These are phyloP conservation scores for Aspergillus sp. DNA, from an alignment of 2,329 filamentous ascomycete species.

Conservation along the genomic window DNA sequence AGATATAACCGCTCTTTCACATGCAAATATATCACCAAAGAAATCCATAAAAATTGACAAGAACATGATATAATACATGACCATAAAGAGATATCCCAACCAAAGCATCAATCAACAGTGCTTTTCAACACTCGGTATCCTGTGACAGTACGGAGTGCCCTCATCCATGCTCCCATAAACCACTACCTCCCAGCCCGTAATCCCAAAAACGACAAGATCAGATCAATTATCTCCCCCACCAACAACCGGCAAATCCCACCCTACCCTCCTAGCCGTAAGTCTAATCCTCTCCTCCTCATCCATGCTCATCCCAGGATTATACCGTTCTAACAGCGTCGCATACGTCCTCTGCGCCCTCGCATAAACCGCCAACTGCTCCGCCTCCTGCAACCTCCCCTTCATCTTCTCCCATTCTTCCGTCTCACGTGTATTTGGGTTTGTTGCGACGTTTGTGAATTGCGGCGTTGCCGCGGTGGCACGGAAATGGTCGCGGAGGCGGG, in stretches of 20 bases:
- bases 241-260: slow-evolving; percentile 77
- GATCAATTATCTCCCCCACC: slow-evolving; percentile 24
- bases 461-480: slow-evolving; percentile 26
- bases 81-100: too few relatives aligned
- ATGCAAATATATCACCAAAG: too few relatives aligned
- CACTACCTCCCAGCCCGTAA: background rate
- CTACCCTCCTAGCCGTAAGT: slow-evolving; percentile 77
- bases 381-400: slow-evolving; percentile 42
- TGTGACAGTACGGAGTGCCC: background rate
- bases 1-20: too few relatives aligned
- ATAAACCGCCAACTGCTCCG: slow-evolving; percentile 75
- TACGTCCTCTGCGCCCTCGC: slow-evolving; percentile 81
- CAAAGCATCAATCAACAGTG: too few relatives aligned
- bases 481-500: slow-evolving; percentile 61
- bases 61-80: background rate
- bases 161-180: background rate
- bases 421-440: slow-evolving; percentile 18
- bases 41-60: too few relatives aligned
- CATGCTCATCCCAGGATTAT: slow-evolving; percentile 90
- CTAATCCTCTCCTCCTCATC: slow-evolving; percentile 75
- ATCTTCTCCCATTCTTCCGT: slow-evolving; percentile 9
- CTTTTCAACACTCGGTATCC: too few relatives aligned
- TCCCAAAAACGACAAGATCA: background rate
- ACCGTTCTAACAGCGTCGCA: slow-evolving; percentile 72
- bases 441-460: slow-evolving; percentile 9